Conservation (phyloP, 257 asterid species). For the Petrea volubilis region DNA sequence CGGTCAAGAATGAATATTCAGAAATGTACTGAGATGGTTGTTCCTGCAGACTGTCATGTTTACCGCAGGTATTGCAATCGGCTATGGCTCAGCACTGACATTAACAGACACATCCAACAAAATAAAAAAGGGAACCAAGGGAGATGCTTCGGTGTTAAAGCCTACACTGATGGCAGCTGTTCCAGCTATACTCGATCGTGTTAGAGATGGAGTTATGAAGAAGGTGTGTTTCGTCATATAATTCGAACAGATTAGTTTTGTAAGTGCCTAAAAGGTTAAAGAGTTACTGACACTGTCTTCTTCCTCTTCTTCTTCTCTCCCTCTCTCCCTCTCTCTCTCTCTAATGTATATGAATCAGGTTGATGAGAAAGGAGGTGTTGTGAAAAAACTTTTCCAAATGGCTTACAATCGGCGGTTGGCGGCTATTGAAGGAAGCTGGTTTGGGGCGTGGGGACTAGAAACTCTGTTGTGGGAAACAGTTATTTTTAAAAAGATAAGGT, state of each 20-base stretch:
- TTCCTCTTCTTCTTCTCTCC: slow-evolving; percentile 10
- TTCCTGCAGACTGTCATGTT: slow-evolving; percentile 73
- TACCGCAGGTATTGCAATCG: slow-evolving; percentile 77
- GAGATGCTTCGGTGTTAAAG: slow-evolving; percentile 77
- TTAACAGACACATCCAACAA: slow-evolving; percentile 92
- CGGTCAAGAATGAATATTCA: slow-evolving; percentile 17
- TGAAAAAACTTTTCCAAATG: slow-evolving; percentile 69
- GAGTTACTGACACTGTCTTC: slow-evolving; percentile 13
- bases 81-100: slow-evolving; percentile 86
- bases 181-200: slow-evolving; percentile 93
- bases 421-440: slow-evolving; percentile 88
- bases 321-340: too few species aligned
- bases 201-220: slow-evolving; percentile 83
- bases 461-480: slow-evolving; percentile 62
- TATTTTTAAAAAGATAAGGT: slow-evolving; percentile 65
- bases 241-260: background rate
- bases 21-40: slow-evolving; percentile 32
- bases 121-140: slow-evolving; percentile 85
- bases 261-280: slow-evolving; percentile 10
- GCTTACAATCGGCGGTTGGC: slow-evolving; percentile 68
- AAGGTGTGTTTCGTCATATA: slow-evolving; percentile 48
- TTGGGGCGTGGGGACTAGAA: slow-evolving; percentile 90
- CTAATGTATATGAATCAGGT: slow-evolving; percentile 67
- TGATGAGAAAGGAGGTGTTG: slow-evolving; percentile 81
- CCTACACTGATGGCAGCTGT: slow-evolving; percentile 90